Evolutionary conservation across 2,329 filamentous ascomycete species (phyloP).

Genomic region (Bipolaris gigantea): DNA sequence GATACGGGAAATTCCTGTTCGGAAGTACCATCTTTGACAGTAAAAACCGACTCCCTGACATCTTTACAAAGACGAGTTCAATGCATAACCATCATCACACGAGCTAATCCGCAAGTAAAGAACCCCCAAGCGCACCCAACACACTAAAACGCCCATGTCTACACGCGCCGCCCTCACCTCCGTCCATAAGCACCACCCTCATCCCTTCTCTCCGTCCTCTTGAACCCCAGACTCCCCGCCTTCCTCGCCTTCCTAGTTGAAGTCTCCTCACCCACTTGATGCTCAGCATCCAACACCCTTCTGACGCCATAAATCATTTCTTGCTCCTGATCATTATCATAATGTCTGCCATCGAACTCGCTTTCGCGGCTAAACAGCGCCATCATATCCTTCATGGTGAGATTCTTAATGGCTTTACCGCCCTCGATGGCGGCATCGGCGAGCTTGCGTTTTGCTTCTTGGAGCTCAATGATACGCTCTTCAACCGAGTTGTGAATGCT

Average conservation of each 20-base stretch:
- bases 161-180: neutral
- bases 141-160: too few species aligned
- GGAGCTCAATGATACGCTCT: conserved; percentile 89
- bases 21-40: too few species aligned
- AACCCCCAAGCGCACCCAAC: neutral
- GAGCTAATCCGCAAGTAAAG: neutral
- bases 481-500: conserved; percentile 87
- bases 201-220: conserved; percentile 16
- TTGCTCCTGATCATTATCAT: conserved; percentile 40
- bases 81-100: neutral
- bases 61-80: too few species aligned
- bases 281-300: conserved; percentile 31
- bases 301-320: conserved; percentile 41
- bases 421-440: conserved; percentile 91
- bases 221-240: conserved; percentile 35
- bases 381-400: conserved; percentile 91
- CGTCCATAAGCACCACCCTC: conserved; percentile 49
- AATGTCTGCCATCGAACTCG: conserved; percentile 51
- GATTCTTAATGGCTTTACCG: conserved; percentile 75
- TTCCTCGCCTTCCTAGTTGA: conserved; percentile 22
- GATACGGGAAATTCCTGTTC: too few species aligned
- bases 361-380: conserved; percentile 79
- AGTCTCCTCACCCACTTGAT: conserved; percentile 9
- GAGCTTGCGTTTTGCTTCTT: conserved; percentile 89
- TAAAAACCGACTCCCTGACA: too few species aligned